Percentiles rank a stretch among this genome's conserved stretches.
These are phyloP conservation scores for Solidago caesia DNA, from an alignment of 129 eudicot species.

Conservation along the genomic window DNA sequence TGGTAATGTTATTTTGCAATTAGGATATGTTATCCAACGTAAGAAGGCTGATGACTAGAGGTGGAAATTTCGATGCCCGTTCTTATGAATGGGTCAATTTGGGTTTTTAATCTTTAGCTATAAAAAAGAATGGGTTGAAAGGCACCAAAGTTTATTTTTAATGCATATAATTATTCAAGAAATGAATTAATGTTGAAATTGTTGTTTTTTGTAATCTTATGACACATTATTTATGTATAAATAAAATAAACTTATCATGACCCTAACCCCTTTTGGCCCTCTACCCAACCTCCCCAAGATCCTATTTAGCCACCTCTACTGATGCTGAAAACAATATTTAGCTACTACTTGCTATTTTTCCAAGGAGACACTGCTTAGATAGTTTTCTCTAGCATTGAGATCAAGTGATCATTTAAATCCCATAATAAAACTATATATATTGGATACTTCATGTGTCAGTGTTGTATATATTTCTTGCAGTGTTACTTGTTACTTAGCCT, in stretches of 20 bases:
- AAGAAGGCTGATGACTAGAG: slow-evolving; percentile 1
- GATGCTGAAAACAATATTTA: not conserved
- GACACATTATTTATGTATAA: not conserved
- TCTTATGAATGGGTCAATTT: not conserved
- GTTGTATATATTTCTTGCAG: not conserved
- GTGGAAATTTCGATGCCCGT: not conserved
- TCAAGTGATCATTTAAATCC: slow-evolving; percentile 2
- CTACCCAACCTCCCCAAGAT: not conserved
- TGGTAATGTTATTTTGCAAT: slow-evolving; percentile 35
- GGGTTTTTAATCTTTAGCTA: not conserved
- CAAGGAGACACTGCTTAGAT: not conserved
- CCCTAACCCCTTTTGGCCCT: not conserved
- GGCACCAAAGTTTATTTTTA: not conserved
- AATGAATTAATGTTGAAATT: not conserved
- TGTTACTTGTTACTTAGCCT: slow-evolving; percentile 22
- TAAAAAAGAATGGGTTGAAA: not conserved
- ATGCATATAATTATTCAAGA: not conserved
- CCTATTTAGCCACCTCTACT: slow-evolving; percentile 1
- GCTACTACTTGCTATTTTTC: slow-evolving; percentile 8
- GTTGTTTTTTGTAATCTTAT: not conserved
- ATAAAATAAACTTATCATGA: no score
- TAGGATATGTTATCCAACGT: slow-evolving; percentile 1
- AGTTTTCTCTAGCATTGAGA: slow-evolving; percentile 1
- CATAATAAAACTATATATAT: not conserved
- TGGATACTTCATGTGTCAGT: no score